Conservation (phyloP, 2,329 filamentous ascomycete species). For the Pseudogymnoascus sp. region DNA sequence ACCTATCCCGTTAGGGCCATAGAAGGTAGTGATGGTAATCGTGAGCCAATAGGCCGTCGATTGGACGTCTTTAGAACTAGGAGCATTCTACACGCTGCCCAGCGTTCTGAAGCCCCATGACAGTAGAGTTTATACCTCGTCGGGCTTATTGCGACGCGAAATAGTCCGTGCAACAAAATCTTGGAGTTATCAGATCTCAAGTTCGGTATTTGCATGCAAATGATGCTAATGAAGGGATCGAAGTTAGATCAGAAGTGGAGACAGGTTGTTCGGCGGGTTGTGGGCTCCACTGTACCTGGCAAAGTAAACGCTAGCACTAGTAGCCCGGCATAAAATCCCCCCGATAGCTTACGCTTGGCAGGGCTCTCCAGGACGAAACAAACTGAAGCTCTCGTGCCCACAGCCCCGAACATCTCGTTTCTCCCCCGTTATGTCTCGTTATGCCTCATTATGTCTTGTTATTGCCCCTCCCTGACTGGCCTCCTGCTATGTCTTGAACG, state of each 20-base stretch:
- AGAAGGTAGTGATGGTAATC: too few relatives aligned
- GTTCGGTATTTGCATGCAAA: too few relatives aligned
- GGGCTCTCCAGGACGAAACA: not conserved
- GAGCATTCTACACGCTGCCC: too few relatives aligned
- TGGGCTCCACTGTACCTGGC: not conserved
- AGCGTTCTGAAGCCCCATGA: too few relatives aligned
- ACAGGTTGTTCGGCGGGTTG: not conserved
- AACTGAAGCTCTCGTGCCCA: not conserved
- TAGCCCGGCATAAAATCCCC: not conserved
- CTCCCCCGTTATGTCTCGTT: too few relatives aligned
- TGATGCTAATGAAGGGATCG: not conserved
- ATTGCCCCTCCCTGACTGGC: not conserved
- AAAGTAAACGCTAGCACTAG: not conserved
- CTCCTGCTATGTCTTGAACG: not conserved
- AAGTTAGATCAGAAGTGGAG: not conserved
- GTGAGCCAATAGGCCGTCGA: too few relatives aligned
- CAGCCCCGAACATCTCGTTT: not conserved
- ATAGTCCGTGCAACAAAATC: not conserved
- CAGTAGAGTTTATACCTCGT: not conserved
- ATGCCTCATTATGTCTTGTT: too few relatives aligned
- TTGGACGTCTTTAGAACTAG: too few relatives aligned
- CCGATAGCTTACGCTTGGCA: not conserved
- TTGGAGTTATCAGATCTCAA: not conserved
- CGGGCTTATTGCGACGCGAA: not conserved
- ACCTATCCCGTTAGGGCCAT: too few relatives aligned